phyloP scores from a whole-genome alignment of 1,284 basidiomycete genomes.

The Boletus smithii region DNA sequence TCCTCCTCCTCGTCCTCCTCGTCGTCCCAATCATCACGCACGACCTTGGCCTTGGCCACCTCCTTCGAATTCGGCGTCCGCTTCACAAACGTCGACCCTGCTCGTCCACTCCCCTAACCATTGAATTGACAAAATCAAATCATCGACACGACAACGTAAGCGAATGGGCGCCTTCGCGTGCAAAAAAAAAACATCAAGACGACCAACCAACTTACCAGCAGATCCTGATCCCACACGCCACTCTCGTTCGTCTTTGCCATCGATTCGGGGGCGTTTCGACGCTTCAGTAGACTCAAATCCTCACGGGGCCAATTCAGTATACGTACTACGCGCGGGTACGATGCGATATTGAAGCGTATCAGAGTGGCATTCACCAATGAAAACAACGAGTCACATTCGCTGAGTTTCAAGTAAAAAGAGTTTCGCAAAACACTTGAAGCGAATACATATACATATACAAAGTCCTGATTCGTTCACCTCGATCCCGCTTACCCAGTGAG shows the following conservation, averaged over 20 bases:
- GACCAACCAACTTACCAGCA: conserved; percentile 10
- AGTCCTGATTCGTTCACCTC: background rate
- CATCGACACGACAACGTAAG: conserved; percentile 12
- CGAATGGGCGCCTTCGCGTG: conserved; percentile 1
- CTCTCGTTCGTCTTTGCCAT: conserved; percentile 16
- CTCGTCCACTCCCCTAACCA: conserved; percentile 7
- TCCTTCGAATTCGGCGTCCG: conserved; percentile 3
- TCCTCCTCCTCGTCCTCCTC: conserved; percentile 29
- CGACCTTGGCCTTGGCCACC: conserved; percentile 8
- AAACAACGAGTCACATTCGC: conserved; percentile 12
- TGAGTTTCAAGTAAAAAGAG: conserved; percentile 20
- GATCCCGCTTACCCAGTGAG: conserved; percentile 19
- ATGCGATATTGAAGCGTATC: background rate
- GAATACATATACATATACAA: background rate
- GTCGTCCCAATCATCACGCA: conserved; percentile 47
- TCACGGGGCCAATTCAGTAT: background rate
- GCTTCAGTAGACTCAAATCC: too few relatives aligned
- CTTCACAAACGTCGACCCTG: conserved; percentile 2
- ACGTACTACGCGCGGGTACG: too few relatives aligned
- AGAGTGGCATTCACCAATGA: background rate
- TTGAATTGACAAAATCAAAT: background rate
- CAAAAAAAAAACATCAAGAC: background rate
- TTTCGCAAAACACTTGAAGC: too few relatives aligned
- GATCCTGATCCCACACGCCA: conserved; percentile 20
- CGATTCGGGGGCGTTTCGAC: too few relatives aligned